These are phyloP conservation scores for Dimocarpus longan DNA, from an alignment of 345 rosid species.

Conservation along the genomic window DNA sequence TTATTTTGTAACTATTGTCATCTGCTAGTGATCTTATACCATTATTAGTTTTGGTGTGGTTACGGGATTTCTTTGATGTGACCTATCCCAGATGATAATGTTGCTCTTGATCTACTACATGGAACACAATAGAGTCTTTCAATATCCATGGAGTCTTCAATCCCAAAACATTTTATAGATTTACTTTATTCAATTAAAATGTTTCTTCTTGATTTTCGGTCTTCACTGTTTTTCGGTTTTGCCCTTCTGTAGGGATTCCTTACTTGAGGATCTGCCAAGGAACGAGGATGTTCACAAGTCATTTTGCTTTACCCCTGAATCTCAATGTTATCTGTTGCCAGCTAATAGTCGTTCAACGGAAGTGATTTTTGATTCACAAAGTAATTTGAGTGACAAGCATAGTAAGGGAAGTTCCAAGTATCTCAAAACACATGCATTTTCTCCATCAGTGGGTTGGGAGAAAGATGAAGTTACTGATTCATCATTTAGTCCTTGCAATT, in stretches of 20 bases:
- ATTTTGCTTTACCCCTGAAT: slow-evolving; percentile 33
- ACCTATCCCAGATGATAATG: slow-evolving; percentile 9
- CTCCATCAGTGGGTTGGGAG: slow-evolving; percentile 34
- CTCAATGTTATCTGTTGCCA: slow-evolving; percentile 20
- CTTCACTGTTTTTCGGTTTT: slow-evolving; percentile 14
- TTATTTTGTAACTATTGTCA: background rate
- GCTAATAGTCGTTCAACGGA: slow-evolving; percentile 23
- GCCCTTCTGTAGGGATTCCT: slow-evolving; percentile 47
- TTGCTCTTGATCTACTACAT: slow-evolving; percentile 1
- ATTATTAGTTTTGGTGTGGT: slow-evolving; percentile 10
- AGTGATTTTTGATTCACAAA: slow-evolving; percentile 31
- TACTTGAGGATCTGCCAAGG: slow-evolving; percentile 41
- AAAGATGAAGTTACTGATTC: slow-evolving; percentile 19
- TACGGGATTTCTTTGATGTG: slow-evolving; percentile 13
- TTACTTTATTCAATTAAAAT: slow-evolving; percentile 1
- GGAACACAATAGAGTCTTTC: slow-evolving; percentile 17
- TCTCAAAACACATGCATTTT: slow-evolving; percentile 33
- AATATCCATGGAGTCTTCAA: slow-evolving; percentile 35
- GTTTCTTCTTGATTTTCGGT: slow-evolving; percentile 2
- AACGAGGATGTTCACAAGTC: slow-evolving; percentile 32
- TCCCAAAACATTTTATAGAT: background rate
- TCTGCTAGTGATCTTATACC: slow-evolving; percentile 15
- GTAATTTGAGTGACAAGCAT: slow-evolving; percentile 23
- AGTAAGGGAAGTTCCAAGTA: slow-evolving; percentile 33
- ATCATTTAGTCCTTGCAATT: slow-evolving; percentile 5